Conservation (phyloP, 148 eudicot genomes). For the Rhododendron vialii region DNA sequence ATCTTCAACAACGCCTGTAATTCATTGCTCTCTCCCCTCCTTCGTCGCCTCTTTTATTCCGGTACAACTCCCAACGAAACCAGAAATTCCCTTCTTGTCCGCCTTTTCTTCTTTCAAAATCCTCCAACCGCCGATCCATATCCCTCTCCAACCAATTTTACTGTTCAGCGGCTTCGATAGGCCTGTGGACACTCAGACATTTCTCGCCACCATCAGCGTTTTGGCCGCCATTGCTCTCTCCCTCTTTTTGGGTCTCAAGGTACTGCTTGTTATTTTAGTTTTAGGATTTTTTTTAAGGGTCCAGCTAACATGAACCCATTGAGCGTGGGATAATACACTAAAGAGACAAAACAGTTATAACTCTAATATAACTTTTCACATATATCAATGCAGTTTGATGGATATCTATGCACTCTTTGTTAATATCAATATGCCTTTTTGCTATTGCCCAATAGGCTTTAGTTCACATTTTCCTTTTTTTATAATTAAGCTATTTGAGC, state of each 20-base stretch:
- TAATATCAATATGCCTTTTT: too few relatives aligned
- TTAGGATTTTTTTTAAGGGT: background rate
- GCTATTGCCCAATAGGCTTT: too few relatives aligned
- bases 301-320: background rate
- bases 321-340: background rate
- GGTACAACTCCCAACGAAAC: background rate
- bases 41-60: background rate
- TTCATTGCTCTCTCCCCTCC: constrained; percentile 2
- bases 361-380: background rate
- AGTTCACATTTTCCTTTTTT: background rate
- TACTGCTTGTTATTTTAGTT: background rate
- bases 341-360: too few relatives aligned
- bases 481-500: background rate
- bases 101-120: constrained; percentile 15
- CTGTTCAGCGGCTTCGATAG: constrained; percentile 47
- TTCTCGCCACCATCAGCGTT: constrained; percentile 67
- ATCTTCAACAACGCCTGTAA: background rate
- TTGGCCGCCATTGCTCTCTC: constrained; percentile 79
- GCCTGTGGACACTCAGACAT: constrained; percentile 66
- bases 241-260: constrained; percentile 29
- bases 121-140: constrained; percentile 17
- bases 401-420: background rate
- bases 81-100: constrained; percentile 19
- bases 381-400: background rate
- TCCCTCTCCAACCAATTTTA: constrained; percentile 46